Evolutionary conservation across 768 basidiomycete species (phyloP).

Genomic region (Punctularia strigosozonata): DNA sequence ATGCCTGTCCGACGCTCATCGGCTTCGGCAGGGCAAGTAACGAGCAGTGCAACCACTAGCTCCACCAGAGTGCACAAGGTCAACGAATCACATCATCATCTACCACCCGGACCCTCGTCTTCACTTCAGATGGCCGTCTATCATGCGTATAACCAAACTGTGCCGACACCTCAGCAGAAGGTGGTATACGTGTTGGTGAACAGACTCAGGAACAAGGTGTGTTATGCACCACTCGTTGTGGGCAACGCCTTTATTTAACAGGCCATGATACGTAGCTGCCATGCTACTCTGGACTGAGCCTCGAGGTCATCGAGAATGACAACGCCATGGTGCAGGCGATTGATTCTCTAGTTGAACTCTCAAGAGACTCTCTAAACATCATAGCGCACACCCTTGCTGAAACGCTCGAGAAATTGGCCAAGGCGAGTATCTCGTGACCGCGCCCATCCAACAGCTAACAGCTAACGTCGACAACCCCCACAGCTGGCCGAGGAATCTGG

Average conservation of each 20-base stretch:
- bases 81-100: constrained; percentile 44
- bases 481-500: too few relatives aligned
- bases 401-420: constrained; percentile 65
- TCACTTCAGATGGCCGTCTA: neutral
- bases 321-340: constrained; percentile 64
- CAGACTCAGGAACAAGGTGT: constrained; percentile 71
- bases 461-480: too few relatives aligned
- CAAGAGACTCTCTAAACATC: constrained; percentile 65
- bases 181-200: constrained; percentile 72
- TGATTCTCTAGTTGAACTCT: constrained; percentile 69
- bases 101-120: neutral
- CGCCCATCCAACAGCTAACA: too few relatives aligned
- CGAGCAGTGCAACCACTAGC: constrained; percentile 17
- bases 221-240: constrained; percentile 8
- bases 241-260: too few relatives aligned
- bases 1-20: constrained; percentile 53
- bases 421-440: constrained; percentile 29
- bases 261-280: constrained; percentile 49
- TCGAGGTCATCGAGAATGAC: constrained; percentile 69
- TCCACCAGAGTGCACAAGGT: constrained; percentile 45
- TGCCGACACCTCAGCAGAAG: constrained; percentile 59
- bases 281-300: constrained; percentile 64
- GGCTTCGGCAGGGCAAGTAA: constrained; percentile 35
- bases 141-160: neutral
- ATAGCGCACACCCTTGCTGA: constrained; percentile 73